Evolutionary conservation across 345 rosid genomes (phyloP).

Genomic region (Bruguiera gymnorhiza): DNA sequence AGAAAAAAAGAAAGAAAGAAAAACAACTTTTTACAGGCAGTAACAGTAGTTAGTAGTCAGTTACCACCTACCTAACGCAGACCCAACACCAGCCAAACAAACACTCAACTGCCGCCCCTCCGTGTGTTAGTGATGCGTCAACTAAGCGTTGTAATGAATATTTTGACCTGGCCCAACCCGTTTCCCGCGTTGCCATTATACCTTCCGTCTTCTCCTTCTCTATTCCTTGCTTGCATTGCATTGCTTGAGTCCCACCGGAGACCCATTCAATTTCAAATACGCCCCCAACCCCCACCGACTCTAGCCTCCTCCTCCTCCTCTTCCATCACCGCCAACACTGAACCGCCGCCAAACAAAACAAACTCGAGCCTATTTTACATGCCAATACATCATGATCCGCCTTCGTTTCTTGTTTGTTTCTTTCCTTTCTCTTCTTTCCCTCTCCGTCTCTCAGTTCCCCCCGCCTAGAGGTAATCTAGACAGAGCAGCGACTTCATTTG

Average conservation of each 20-base stretch:
- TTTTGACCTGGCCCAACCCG: conserved; percentile 28
- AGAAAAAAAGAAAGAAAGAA: too few species aligned
- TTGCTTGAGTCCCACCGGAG: conserved; percentile 26
- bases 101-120: conserved; percentile 1
- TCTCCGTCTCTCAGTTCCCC: conserved; percentile 40
- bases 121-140: too few species aligned
- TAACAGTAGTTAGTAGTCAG: neutral
- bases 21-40: too few species aligned
- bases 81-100: neutral
- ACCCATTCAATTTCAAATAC: conserved; percentile 52
- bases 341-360: neutral
- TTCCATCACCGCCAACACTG: conserved; percentile 10
- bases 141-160: too few species aligned
- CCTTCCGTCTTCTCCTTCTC: conserved; percentile 36
- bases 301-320: too few species aligned
- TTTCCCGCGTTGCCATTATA: conserved; percentile 53
- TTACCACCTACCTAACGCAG: neutral
- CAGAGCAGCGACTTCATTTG: neutral
- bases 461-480: conserved; percentile 34
- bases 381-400: conserved; percentile 2
- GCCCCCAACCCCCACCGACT: neutral
- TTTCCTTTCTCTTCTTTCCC: conserved; percentile 32
- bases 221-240: conserved; percentile 50
- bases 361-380: conserved; percentile 9
- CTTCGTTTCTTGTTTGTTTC: conserved; percentile 14